Conservation (phyloP, 106 monocot species). For the Phalaenopsis equestris region DNA sequence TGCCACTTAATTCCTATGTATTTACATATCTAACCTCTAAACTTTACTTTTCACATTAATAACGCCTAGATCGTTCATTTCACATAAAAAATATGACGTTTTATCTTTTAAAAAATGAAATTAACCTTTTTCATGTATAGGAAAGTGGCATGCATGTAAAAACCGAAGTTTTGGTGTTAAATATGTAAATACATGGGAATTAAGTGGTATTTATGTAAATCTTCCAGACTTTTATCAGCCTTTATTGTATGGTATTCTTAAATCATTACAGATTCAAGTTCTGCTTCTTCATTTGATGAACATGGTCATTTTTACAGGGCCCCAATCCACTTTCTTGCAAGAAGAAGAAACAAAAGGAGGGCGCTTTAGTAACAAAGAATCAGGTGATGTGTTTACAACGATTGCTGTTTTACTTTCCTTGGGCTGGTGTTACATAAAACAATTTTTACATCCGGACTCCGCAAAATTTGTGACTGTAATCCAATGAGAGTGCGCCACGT, state of each 20-base stretch:
- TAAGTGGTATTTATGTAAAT: neutral
- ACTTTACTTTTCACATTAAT: no score
- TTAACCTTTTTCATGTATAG: no score
- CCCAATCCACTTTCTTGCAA: slow-evolving; percentile 76
- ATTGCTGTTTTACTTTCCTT: neutral
- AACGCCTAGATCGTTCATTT: no score
- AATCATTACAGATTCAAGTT: neutral
- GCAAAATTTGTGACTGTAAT: no score
- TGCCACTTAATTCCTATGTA: no score
- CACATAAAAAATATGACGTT: no score
- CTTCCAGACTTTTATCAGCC: neutral
- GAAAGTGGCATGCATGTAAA: neutral
- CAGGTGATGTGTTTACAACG: slow-evolving; percentile 21
- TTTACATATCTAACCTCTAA: no score
- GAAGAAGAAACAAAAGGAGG: slow-evolving; percentile 49
- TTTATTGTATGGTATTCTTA: neutral
- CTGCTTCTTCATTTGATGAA: neutral
- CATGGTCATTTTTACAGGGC: slow-evolving; percentile 24
- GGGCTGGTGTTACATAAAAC: no score
- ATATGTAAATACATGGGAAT: neutral
- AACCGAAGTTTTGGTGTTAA: no score
- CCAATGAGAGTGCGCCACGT: no score
- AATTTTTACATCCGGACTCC: no score
- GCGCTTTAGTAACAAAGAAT: slow-evolving; percentile 14
- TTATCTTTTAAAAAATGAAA: no score